Percentiles rank a stretch among this genome's conserved stretches.
phyloP scores from a whole-genome alignment of 2,329 filamentous ascomycete species.

The Colletotrichum paranaense region DNA sequence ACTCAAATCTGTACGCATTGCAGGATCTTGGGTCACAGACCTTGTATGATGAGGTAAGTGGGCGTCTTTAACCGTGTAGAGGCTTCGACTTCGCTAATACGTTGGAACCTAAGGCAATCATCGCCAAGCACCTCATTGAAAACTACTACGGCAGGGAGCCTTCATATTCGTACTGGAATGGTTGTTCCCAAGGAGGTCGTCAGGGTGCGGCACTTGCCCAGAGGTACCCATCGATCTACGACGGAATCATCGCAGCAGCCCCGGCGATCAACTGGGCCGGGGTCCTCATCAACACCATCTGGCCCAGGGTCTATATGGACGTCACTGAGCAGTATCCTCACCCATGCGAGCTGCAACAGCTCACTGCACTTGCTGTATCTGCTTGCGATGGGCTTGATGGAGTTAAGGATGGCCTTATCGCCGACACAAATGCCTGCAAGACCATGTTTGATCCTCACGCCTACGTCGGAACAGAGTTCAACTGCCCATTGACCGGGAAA shows the following conservation, averaged over 20 bases:
- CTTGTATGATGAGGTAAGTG: neutral
- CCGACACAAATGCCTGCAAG: slow-evolving; percentile 19
- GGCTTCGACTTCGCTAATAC: neutral
- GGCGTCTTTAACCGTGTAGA: no score
- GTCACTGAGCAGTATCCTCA: slow-evolving; percentile 10
- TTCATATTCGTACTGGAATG: slow-evolving; percentile 63
- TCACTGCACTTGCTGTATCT: slow-evolving; percentile 46
- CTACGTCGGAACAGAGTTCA: slow-evolving; percentile 24
- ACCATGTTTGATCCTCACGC: slow-evolving; percentile 36
- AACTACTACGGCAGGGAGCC: slow-evolving; percentile 55
- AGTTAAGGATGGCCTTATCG: slow-evolving; percentile 39
- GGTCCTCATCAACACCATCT: slow-evolving; percentile 13
- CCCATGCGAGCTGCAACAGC: slow-evolving; percentile 43
- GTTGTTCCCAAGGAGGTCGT: slow-evolving; percentile 70
- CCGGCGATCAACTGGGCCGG: slow-evolving; percentile 45
- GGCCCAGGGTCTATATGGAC: slow-evolving; percentile 4
- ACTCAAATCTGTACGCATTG: slow-evolving; percentile 6
- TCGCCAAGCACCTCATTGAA: slow-evolving; percentile 59
- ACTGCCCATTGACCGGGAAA: slow-evolving; percentile 13
- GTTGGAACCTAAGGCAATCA: slow-evolving; percentile 43
- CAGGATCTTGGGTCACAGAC: slow-evolving; percentile 8
- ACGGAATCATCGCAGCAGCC: slow-evolving; percentile 64
- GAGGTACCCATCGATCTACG: slow-evolving; percentile 66
- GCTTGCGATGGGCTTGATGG: slow-evolving; percentile 40
- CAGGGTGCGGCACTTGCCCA: slow-evolving; percentile 67